phyloP scores from a whole-genome alignment of 768 basidiomycete species.

The Pleurotus giganteus region DNA sequence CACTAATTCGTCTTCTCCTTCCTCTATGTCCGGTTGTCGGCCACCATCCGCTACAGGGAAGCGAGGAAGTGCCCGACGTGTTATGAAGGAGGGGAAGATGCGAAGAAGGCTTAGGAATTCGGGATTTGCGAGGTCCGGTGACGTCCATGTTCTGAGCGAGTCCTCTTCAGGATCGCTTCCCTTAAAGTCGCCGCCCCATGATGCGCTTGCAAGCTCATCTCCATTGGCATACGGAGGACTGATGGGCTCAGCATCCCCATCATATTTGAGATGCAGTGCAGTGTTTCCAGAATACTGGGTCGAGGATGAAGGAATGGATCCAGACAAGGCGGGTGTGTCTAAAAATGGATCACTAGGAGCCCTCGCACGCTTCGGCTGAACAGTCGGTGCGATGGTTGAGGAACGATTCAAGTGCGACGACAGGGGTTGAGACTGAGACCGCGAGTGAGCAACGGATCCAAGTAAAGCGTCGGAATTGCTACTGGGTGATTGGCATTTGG shows the following conservation, averaged over 20 bases:
- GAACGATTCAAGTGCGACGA: conserved; percentile 37
- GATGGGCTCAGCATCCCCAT: conserved; percentile 26
- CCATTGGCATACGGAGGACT: background rate
- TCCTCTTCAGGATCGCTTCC: conserved; percentile 34
- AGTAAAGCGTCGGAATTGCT: conserved; percentile 32
- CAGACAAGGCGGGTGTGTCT: conserved; percentile 63
- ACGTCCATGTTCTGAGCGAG: conserved; percentile 76
- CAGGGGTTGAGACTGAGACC: conserved; percentile 56
- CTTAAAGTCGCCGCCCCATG: conserved; percentile 10
- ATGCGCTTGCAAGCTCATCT: conserved; percentile 12
- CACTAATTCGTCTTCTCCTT: conserved; percentile 55
- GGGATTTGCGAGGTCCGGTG: conserved; percentile 74
- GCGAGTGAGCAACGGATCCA: conserved; percentile 42
- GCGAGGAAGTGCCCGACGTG: conserved; percentile 66
- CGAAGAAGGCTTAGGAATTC: conserved; percentile 68
- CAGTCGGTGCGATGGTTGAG: conserved; percentile 38
- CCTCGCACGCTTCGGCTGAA: conserved; percentile 61
- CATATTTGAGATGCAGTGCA: conserved; percentile 21
- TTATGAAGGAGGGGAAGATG: conserved; percentile 77
- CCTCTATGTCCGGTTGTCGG: conserved; percentile 61
- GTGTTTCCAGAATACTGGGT: conserved; percentile 43
- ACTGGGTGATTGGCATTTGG: conserved; percentile 31
- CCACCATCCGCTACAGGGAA: conserved; percentile 48
- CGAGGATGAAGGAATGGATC: conserved; percentile 51
- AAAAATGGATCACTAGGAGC: conserved; percentile 81